Conservation (phyloP, 2,329 filamentous ascomycete genomes). For the Cladophialophora exuberans region DNA sequence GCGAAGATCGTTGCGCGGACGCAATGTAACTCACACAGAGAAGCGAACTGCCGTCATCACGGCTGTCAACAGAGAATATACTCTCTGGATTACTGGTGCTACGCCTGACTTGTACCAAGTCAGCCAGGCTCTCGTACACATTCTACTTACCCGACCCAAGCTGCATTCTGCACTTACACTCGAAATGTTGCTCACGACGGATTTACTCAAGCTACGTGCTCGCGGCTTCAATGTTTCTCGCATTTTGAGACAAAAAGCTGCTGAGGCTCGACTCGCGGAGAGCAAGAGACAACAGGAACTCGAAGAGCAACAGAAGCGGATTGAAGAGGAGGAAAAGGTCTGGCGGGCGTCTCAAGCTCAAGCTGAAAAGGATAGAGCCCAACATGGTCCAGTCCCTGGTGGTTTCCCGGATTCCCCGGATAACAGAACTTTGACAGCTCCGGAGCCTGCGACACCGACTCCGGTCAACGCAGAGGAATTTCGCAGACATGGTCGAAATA, state of each 20-base stretch:
- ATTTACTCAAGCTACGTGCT: constrained; percentile 76
- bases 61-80: constrained; percentile 58
- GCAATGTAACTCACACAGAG: constrained; percentile 70
- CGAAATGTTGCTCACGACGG: constrained; percentile 85
- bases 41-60: constrained; percentile 75
- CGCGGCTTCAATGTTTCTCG: constrained; percentile 97
- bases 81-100: constrained; percentile 74
- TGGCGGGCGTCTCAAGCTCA: constrained; percentile 49
- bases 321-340: constrained; percentile 62
- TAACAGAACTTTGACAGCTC: constrained; percentile 36
- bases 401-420: constrained; percentile 68
- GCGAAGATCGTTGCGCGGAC: constrained; percentile 73
- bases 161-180: constrained; percentile 89
- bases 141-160: constrained; percentile 79
- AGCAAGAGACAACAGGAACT: constrained; percentile 75
- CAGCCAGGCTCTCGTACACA: constrained; percentile 79
- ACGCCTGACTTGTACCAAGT: constrained; percentile 88
- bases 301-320: constrained; percentile 70
- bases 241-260: constrained; percentile 84
- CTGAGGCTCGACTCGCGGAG: constrained; percentile 85
- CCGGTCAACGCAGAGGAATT: constrained; percentile 34
- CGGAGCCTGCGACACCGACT: constrained; percentile 6
- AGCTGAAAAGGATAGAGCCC: constrained; percentile 39
- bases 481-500: constrained; percentile 54
- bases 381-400: constrained; percentile 66